Conservation (phyloP, 2,329 filamentous ascomycete genomes). For the Cytospora leucostoma region DNA sequence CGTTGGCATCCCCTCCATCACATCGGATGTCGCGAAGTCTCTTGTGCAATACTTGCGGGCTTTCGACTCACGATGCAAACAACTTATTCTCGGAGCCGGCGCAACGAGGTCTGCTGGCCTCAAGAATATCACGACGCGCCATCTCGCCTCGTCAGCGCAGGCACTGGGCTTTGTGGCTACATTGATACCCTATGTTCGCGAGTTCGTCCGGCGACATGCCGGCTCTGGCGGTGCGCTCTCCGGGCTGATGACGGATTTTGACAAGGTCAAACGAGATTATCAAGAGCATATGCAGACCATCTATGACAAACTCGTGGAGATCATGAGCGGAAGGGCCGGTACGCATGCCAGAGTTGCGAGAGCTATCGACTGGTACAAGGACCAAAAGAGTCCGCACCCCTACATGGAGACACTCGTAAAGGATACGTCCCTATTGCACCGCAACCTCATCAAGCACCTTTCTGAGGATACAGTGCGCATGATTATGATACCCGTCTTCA, state of each 20-base stretch:
- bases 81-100: slow-evolving; percentile 92
- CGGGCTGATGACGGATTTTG: slow-evolving; percentile 76
- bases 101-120: slow-evolving; percentile 86
- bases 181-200: slow-evolving; percentile 84
- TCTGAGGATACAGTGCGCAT: slow-evolving; percentile 73
- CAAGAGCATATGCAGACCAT: slow-evolving; percentile 91
- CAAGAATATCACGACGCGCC: slow-evolving; percentile 95
- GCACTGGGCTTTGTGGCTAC: slow-evolving; percentile 85
- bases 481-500: slow-evolving; percentile 86
- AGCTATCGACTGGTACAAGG: slow-evolving; percentile 67
- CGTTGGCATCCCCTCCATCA: slow-evolving; percentile 84
- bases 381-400: slow-evolving; percentile 53
- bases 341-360: slow-evolving; percentile 75
- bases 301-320: slow-evolving; percentile 89
- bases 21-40: slow-evolving; percentile 74
- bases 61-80: slow-evolving; percentile 95
- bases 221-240: slow-evolving; percentile 54
- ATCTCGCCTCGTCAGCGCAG: slow-evolving; percentile 88
- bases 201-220: slow-evolving; percentile 81
- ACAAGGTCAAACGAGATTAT: slow-evolving; percentile 78
- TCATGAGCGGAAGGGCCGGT: slow-evolving; percentile 78
- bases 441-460: slow-evolving; percentile 79
- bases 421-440: slow-evolving; percentile 82
- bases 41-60: slow-evolving; percentile 85
- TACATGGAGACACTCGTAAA: slow-evolving; percentile 89